A percentile compares a stretch with the other conserved stretches of the same genome.
These are phyloP conservation scores for Lecanicillium sp. DNA, from an alignment of 2,329 filamentous ascomycete species.

Conservation along the genomic window DNA sequence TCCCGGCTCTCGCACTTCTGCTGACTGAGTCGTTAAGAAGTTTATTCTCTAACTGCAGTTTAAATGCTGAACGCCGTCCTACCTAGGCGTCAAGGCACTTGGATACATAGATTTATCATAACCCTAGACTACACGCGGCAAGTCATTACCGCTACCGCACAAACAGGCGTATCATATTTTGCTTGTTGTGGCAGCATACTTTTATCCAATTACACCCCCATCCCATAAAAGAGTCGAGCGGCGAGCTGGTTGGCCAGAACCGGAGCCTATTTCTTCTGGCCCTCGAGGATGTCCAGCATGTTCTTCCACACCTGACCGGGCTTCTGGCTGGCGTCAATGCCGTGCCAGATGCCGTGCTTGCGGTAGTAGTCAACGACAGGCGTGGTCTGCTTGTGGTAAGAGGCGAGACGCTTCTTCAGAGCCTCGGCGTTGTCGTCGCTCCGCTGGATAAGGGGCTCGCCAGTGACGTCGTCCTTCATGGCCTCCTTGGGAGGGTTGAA, in stretches of 20 bases:
- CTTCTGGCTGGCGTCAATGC: slow-evolving; percentile 92
- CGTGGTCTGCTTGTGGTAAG: slow-evolving; percentile 89
- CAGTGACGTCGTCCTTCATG: slow-evolving; percentile 96
- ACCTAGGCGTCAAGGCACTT: not conserved
- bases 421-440: slow-evolving; percentile 96
- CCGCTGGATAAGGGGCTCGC: slow-evolving; percentile 92
- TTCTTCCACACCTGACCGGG: slow-evolving; percentile 94
- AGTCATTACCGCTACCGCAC: not conserved
- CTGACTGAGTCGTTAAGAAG: not conserved
- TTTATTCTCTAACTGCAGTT: slow-evolving; percentile 3
- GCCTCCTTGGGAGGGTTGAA: slow-evolving; percentile 94
- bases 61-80: slow-evolving; percentile 6
- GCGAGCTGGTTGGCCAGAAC: not conserved
- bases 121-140: slow-evolving; percentile 12
- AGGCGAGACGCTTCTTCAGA: slow-evolving; percentile 86
- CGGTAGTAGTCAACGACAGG: slow-evolving; percentile 96
- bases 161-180: not conserved
- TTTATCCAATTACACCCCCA: slow-evolving; percentile 13
- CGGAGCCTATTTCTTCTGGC: slow-evolving; percentile 37
- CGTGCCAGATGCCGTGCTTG: slow-evolving; percentile 94
- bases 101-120: slow-evolving; percentile 13
- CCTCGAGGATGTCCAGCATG: slow-evolving; percentile 76
- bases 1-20: too few species aligned
- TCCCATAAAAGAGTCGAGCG: not conserved
- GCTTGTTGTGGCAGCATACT: not conserved